Base-by-base conservation (phyloP, 257 asterid genomes). In the Eucommia ulmoides region DNA sequence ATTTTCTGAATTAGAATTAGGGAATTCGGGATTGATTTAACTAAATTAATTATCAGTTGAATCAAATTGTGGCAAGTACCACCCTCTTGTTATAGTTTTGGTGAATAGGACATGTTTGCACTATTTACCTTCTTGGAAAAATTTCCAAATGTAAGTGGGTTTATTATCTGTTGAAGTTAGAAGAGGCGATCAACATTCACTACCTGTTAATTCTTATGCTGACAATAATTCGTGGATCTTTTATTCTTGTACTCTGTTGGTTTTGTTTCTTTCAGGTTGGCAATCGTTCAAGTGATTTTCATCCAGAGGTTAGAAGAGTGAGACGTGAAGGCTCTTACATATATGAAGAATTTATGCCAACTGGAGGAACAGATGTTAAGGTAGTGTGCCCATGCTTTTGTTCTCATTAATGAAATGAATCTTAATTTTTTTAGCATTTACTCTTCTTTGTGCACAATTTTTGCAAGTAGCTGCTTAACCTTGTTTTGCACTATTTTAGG, bases 281-380 rank as follows among this genome's bases (percentile, higher is more conserved):
- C 53, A 89, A 89, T 52, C 93, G 98, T 41, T 89, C 98, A 19
- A 89, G 98, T 65, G 98, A 89, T 68, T 89, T 89, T 68, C 96
- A 76, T 76, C 98, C 96, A 11, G 98, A 89, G 52, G 94, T 82
- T 52, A 74, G 98, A 77, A 78, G 82, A 66, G 98, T 89, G 65
- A 80, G 98, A 62, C 98, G 96, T 49, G 96, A 85, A 77, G 98
- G 98, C 54, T 89, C 98, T 56, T 89, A 89, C 66, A 87, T 89
- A 55, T 89, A 89, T 1, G 98, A 89, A 76, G 98, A 89, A 75
- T 89, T 89, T 74, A 89, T 89, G 98, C 98, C 98, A 59, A 89
- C 98, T 8, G 98, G 98, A 23, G 98, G 98, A 69, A 89, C 98
- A 46, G 96, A 85, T 69, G 96, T 89, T 41, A 89, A 89, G 98